Percentiles rank a stretch among this genome's conserved stretches.
Conservation (phyloP, 768 basidiomycete species). For the Tulasnella sp. region DNA sequence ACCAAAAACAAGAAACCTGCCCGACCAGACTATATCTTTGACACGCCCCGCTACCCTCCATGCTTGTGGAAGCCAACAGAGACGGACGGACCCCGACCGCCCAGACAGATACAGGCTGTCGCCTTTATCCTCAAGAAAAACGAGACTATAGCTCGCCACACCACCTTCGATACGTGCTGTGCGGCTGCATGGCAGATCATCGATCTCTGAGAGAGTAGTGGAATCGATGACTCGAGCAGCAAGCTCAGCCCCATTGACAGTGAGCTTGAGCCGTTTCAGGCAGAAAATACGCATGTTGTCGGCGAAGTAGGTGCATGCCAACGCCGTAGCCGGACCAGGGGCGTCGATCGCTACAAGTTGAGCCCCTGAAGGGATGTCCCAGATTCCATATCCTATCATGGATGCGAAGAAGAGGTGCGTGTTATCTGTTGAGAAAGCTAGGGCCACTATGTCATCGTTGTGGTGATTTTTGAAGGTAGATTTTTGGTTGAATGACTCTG, state of each 20-base stretch:
- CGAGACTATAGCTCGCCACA: neutral
- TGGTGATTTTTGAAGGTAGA: neutral
- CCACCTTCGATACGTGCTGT: neutral
- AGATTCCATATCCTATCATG: neutral
- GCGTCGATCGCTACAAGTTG: neutral
- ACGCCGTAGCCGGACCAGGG: neutral
- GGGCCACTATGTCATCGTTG: neutral
- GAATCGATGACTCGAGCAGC: neutral
- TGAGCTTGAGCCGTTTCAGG: neutral
- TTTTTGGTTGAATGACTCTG: neutral
- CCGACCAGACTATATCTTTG: neutral
- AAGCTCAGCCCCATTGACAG: neutral
- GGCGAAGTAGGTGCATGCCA: neutral
- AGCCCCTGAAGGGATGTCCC: neutral
- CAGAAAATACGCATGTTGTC: neutral
- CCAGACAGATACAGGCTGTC: neutral
- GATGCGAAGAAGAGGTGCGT: neutral
- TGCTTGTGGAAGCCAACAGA: neutral
- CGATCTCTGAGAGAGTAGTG: neutral
- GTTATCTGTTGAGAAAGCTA: neutral
- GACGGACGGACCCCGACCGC: neutral
- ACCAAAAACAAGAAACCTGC: neutral
- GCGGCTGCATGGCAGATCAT: neutral
- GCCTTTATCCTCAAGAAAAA: neutral
- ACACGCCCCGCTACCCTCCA: neutral